Evolutionary conservation across 148 eudicot genomes (phyloP).

Genomic region (Chenopodium berlandieri): DNA sequence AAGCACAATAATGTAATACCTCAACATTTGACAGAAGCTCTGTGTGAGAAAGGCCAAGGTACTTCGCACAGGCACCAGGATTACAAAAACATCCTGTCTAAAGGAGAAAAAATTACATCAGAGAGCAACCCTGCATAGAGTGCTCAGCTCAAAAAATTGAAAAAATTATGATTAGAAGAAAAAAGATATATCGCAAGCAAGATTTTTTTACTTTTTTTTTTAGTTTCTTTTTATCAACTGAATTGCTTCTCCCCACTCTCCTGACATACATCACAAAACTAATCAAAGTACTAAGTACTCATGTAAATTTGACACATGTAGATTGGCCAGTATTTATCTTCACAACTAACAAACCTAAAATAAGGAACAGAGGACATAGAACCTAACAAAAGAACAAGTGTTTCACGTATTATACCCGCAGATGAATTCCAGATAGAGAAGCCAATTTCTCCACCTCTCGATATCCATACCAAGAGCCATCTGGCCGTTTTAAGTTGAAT

Average conservation of each 20-base stretch:
- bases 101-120: slow-evolving; percentile 26
- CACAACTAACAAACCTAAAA: neutral
- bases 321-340: too few relatives aligned
- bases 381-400: neutral
- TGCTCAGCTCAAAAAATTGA: neutral
- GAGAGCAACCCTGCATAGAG: slow-evolving; percentile 11
- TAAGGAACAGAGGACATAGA: neutral
- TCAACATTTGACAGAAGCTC: slow-evolving; percentile 88
- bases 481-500: slow-evolving; percentile 85
- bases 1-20: slow-evolving; percentile 43
- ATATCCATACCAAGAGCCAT: slow-evolving; percentile 88
- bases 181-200: neutral
- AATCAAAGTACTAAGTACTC: too few relatives aligned
- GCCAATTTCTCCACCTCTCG: slow-evolving; percentile 98
- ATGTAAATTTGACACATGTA: neutral
- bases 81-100: slow-evolving; percentile 99
- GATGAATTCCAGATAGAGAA: slow-evolving; percentile 82
- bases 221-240: neutral
- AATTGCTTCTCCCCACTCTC: neutral
- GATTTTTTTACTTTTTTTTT: too few relatives aligned
- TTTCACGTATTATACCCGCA: slow-evolving; percentile 60
- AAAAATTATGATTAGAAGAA: too few relatives aligned
- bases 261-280: neutral
- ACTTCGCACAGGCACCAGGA: slow-evolving; percentile 97
- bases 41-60: slow-evolving; percentile 81